Evolutionary conservation across 495 filamentous ascomycete species (phyloP), one percentile per base, ranked within the genome.

Genomic region (Usnea hakonensis): DNA sequence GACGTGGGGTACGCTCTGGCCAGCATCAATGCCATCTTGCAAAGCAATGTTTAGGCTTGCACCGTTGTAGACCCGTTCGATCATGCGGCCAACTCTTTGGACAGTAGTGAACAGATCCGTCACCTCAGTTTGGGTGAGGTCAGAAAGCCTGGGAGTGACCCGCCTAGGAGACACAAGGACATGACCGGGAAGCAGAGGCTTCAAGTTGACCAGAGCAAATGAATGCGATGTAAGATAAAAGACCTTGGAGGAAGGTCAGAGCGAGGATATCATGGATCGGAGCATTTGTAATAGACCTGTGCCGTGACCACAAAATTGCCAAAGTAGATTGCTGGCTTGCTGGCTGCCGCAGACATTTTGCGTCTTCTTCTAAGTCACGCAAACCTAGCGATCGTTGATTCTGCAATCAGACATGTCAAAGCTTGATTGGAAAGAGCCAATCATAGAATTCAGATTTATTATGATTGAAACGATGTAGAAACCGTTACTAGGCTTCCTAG

Each of bases 141-240:
- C 88, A 40, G 84, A 80, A 38, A 97, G 77, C 52, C 90, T 88
- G 41, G 82, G 79, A 67, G 90, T 88, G 21, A 81, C 74, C 26
- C 75, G 75, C 5, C 73, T 76, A 14, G 80, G 78, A 41, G 74
- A 80, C 61, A 97, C 81, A 32, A 98, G 88, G 60, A 97, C 87
- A 76, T 98, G 94, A 53, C 94, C 94, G 0, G 94, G 91, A 1
- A 97, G 83, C 21, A 98, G 83, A 16, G 94, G 94, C 74, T 96
- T 96, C 68, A 97, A 83, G 78, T 97, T 97, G 28, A 96, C 91
- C 57, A 96, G 82, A 62, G 88, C 88, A 78, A 89, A 94, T 71
- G 85, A 85, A 68, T 85, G 79, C 16, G 87, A 78, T 14, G 92
- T 95, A 65, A 74, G 77, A 76, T 94, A 81, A 81, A 98, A 98